Base-by-base conservation (phyloP, 331 rosid species). In the Acacia concinna region DNA sequence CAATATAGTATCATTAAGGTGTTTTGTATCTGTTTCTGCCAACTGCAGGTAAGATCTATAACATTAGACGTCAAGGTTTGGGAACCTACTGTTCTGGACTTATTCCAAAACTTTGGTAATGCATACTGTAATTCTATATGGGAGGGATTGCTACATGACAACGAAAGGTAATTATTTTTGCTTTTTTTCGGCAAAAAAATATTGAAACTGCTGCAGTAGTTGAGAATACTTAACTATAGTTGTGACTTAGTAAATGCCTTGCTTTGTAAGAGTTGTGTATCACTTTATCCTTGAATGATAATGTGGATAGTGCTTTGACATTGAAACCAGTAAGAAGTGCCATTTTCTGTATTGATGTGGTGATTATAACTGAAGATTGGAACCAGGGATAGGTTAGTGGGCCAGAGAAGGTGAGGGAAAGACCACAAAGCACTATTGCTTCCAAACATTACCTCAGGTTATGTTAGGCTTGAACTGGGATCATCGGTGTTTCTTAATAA, bases 11-110 rank as follows among this genome's bases (percentile, higher is more conserved):
- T 69, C 76, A 62, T 71, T 75, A 49, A 73, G 65, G 63, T 82
- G n/a, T 63, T 69, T 74, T 74, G 76, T 47, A 21, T 78, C 65
- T 73, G 47, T 62, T 64, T 83, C 68, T 78, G 60, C 71, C 76
- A 74, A 79, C 84, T 88, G 92, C 92, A 94, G 98, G 99, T 95
- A 85, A 87, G 99, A 88, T 95, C 99, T 70, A 79, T 95, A 75
- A 91, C 86, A 56, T 84, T 92, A 76, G 99, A 95, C 76, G 99
- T 95, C 80, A 92, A 81, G 90, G 93, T 92, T 64, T 94, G 98
- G 98, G 98, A 94, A 68, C 88, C 97, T 78, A 86, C 94, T 40
- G 68, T 94, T 83, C 64, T 94, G 92, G 91, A 88, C 80, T 90
- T 89, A 65, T 95, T 95, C 78, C 88, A 75, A 85, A 93, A 86